A percentile compares a stretch with the other conserved stretches of the same genome.
These are phyloP conservation scores for Hypoxylon sp. DNA, from an alignment of 2,329 filamentous ascomycete genomes.

Conservation along the genomic window DNA sequence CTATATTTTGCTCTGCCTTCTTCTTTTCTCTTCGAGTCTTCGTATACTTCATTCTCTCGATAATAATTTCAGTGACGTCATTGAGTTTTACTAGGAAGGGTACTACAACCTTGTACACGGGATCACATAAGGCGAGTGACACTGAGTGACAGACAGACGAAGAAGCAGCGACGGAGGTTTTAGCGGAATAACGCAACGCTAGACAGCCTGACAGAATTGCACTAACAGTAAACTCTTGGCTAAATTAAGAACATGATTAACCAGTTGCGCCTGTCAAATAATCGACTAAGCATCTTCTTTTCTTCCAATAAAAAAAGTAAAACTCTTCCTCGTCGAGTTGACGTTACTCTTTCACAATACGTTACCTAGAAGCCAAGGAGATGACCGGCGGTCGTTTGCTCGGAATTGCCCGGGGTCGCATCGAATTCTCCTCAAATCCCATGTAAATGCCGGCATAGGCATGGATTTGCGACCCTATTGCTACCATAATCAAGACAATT, in stretches of 20 bases:
- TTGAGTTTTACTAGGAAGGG: constrained; percentile 5
- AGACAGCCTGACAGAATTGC: constrained; percentile 9
- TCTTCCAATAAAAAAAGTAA: too few relatives aligned
- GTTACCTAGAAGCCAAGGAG: too few relatives aligned
- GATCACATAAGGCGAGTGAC: constrained; percentile 15
- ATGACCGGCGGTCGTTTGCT: constrained; percentile 19
- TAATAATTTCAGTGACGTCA: constrained; percentile 20
- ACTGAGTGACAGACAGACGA: too few relatives aligned
- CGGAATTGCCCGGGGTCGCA: constrained; percentile 21
- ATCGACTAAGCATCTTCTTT: too few relatives aligned
- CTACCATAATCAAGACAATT: constrained; percentile 30
- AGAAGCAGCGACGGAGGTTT: too few relatives aligned
- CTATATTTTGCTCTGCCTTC: not conserved
- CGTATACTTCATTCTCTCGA: not conserved
- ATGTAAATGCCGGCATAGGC: constrained; percentile 13
- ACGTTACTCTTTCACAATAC: constrained; percentile 1
- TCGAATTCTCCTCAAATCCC: constrained; percentile 7
- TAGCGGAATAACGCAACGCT: constrained; percentile 9
- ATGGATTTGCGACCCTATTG: constrained; percentile 21
- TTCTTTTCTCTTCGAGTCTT: not conserved
- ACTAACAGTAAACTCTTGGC: constrained; percentile 16
- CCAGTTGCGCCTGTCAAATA: constrained; percentile 23
- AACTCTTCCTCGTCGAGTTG: too few relatives aligned
- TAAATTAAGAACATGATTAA: constrained; percentile 17
- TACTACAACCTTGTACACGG: constrained; percentile 7